These are phyloP conservation scores for Podaxis pistillaris DNA, from an alignment of 768 basidiomycete genomes.

Conservation along the genomic window DNA sequence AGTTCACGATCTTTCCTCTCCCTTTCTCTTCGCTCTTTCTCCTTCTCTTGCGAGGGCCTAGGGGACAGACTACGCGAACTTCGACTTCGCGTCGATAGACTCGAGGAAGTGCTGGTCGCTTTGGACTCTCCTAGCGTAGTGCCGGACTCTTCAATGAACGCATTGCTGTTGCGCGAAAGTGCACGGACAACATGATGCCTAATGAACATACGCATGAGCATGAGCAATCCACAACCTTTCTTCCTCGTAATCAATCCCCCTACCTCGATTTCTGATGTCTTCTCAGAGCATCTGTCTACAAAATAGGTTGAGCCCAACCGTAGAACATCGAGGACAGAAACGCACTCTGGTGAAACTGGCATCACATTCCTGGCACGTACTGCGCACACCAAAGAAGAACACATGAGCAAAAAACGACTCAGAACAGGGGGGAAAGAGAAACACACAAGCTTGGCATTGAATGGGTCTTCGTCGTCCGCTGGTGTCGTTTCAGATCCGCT, in stretches of 20 bases:
- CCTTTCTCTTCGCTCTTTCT: constrained; percentile 23
- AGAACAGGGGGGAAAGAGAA: constrained; percentile 17
- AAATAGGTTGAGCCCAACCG: constrained; percentile 19
- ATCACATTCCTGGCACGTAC: constrained; percentile 78
- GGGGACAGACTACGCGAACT: constrained; percentile 41
- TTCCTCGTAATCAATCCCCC: neutral
- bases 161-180: constrained; percentile 50
- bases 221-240: constrained; percentile 3
- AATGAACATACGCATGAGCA: constrained; percentile 19
- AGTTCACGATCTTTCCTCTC: constrained; percentile 27
- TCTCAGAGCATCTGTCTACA: constrained; percentile 76
- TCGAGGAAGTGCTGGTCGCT: constrained; percentile 29
- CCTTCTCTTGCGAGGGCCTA: constrained; percentile 38
- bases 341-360: constrained; percentile 76
- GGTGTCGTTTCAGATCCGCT: constrained; percentile 80
- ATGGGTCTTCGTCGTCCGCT: constrained; percentile 76
- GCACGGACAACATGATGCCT: constrained; percentile 7
- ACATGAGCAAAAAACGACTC: constrained; percentile 12
- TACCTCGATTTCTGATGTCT: constrained; percentile 80
- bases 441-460: constrained; percentile 72
- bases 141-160: constrained; percentile 52
- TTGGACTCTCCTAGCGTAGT: constrained; percentile 22
- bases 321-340: constrained; percentile 17
- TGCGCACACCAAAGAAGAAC: constrained; percentile 22
- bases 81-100: constrained; percentile 42